A percentile compares a stretch with the other conserved stretches of the same genome.
These are phyloP conservation scores for Boletus rubropictus DNA, from an alignment of 768 basidiomycete species.

Conservation along the genomic window DNA sequence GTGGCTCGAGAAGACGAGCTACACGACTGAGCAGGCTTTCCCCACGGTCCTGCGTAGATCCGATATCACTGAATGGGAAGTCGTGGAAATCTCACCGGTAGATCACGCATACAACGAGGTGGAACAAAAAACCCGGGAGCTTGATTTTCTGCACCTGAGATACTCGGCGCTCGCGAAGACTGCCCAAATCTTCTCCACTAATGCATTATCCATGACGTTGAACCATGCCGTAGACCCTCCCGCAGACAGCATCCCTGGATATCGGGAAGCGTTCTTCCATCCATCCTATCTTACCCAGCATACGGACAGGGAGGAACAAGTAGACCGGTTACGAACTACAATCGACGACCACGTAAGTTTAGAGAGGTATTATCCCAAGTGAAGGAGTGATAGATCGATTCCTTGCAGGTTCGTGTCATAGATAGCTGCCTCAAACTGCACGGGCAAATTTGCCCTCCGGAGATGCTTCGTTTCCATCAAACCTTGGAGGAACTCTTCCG, in stretches of 20 bases:
- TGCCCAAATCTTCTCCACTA: constrained; percentile 65
- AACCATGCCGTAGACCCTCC: constrained; percentile 86
- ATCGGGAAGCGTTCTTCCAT: constrained; percentile 71
- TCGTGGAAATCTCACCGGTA: constrained; percentile 79
- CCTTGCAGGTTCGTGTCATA: constrained; percentile 63
- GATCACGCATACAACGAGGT: constrained; percentile 81
- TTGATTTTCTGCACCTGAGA: constrained; percentile 59
- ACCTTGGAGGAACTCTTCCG: constrained; percentile 82
- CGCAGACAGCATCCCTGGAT: constrained; percentile 63
- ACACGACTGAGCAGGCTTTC: constrained; percentile 81
- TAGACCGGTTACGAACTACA: constrained; percentile 65
- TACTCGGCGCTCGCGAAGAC: constrained; percentile 80
- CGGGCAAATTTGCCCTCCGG: constrained; percentile 71
- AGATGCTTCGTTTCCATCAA: constrained; percentile 90
- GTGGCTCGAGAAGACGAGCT: constrained; percentile 88
- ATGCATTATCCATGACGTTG: constrained; percentile 77
- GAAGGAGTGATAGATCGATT: not conserved
- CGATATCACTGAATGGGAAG: constrained; percentile 67
- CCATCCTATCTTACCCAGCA: constrained; percentile 61
- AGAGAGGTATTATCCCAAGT: not conserved
- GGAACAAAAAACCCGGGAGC: constrained; percentile 71
- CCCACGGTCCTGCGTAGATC: constrained; percentile 89
- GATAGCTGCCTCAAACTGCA: constrained; percentile 83
- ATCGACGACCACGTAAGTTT: constrained; percentile 75
- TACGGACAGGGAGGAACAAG: constrained; percentile 62